Evolutionary conservation across 345 rosid species (phyloP).

Genomic region (Aegle marmelos): DNA sequence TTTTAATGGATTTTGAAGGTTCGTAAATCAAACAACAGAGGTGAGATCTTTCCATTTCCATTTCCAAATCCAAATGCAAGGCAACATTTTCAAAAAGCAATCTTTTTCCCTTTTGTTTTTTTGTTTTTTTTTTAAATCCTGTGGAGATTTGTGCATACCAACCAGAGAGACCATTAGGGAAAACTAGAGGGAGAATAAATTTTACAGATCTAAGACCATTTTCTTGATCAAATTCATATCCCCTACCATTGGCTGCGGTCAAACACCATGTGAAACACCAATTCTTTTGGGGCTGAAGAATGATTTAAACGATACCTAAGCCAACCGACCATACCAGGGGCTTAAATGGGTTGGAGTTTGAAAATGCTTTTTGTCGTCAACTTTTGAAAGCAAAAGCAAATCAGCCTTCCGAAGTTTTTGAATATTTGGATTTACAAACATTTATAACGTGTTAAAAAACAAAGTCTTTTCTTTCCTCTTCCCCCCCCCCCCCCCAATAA

Average conservation of each 20-base stretch:
- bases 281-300: neutral
- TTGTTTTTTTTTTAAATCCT: no score
- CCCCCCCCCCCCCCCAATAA: no score
- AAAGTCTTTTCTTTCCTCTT: neutral
- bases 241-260: neutral
- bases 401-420: neutral
- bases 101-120: neutral
- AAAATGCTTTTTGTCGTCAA: neutral
- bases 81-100: neutral
- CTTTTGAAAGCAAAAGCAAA: neutral
- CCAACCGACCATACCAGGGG: neutral
- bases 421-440: neutral
- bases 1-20: neutral
- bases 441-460: neutral
- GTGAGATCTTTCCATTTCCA: conserved; percentile 4
- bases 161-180: neutral
- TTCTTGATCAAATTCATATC: neutral
- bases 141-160: neutral
- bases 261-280: conserved; percentile 1
- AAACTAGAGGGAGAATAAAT: neutral
- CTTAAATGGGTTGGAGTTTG: neutral
- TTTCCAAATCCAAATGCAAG: neutral
- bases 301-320: no score
- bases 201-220: neutral
- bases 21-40: neutral